Evolutionary conservation across 2,329 filamentous ascomycete genomes (phyloP).

Genomic region (Metarhizium robertsii): DNA sequence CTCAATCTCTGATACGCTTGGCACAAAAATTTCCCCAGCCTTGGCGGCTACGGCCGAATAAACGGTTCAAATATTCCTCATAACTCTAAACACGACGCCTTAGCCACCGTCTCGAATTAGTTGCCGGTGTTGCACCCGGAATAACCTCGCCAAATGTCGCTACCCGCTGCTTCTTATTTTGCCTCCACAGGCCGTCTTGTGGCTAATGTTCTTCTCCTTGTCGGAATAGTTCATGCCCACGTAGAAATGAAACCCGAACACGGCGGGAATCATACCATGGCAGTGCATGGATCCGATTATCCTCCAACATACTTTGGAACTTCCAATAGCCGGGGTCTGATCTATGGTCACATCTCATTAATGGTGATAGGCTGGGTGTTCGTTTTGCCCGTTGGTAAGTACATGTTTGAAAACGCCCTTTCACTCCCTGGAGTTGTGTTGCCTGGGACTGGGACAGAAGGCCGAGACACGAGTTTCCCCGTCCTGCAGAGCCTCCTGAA

Average conservation of each 20-base stretch:
- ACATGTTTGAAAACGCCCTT: neutral
- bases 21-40: neutral
- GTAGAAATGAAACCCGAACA: neutral
- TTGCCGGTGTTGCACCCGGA: neutral
- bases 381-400: conserved; percentile 61
- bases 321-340: conserved; percentile 40
- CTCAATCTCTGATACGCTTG: neutral
- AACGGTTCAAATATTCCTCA: neutral
- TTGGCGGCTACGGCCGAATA: neutral
- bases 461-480: neutral
- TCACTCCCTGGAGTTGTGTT: no score
- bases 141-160: neutral
- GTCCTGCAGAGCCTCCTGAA: neutral
- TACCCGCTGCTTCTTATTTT: neutral
- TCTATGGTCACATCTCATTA: conserved; percentile 61
- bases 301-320: conserved; percentile 52
- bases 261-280: neutral
- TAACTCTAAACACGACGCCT: neutral
- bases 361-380: conserved; percentile 68
- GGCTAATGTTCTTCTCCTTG: neutral
- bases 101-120: neutral
- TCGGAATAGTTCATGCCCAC: neutral
- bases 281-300: conserved; percentile 13
- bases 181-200: neutral
- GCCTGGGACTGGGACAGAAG: neutral